Evolutionary conservation across 2,329 filamentous ascomycete species (phyloP).

Genomic region (Ilyonectria mors-panacis): DNA sequence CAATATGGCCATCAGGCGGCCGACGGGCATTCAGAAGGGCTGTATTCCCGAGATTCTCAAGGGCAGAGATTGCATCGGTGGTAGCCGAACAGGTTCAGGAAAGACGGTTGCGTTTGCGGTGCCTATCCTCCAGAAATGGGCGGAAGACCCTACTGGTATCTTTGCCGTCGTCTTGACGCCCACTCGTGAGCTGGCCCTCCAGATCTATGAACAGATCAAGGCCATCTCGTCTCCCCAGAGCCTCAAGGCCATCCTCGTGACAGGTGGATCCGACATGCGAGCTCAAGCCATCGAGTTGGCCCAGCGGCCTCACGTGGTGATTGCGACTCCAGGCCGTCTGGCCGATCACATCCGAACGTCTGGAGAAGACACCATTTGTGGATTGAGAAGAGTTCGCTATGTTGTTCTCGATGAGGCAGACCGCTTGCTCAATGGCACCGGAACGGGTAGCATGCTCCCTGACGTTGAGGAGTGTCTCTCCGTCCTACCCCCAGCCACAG

Average conservation of each 20-base stretch:
- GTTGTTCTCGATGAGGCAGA: constrained; percentile 98
- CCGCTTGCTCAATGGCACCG: constrained; percentile 81
- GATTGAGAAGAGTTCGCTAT: constrained; percentile 82
- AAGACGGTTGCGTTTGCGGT: constrained; percentile 98
- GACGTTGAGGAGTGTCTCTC: constrained; percentile 92
- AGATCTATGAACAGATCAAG: constrained; percentile 97
- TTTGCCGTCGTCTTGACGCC: constrained; percentile 92
- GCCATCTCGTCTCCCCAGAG: constrained; percentile 91
- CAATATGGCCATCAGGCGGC: constrained; percentile 85
- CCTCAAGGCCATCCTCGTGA: constrained; percentile 90
- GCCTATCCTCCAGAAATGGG: constrained; percentile 94
- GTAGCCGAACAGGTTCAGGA: constrained; percentile 93
- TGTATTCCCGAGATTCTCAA: constrained; percentile 95
- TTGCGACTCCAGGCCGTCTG: constrained; percentile 92
- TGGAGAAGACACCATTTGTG: constrained; percentile 90
- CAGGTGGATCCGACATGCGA: constrained; percentile 93
- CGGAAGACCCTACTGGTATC: constrained; percentile 91
- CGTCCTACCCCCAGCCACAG: constrained; percentile 80
- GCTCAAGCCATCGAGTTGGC: constrained; percentile 88
- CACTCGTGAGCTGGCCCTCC: constrained; percentile 90
- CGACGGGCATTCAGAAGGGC: constrained; percentile 92
- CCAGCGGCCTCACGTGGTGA: constrained; percentile 88
- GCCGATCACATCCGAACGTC: constrained; percentile 95
- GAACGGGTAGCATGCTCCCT: constrained; percentile 89
- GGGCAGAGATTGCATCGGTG: constrained; percentile 94